Conservation (phyloP, 2,329 filamentous ascomycete species). For the Penicillium sp. region DNA sequence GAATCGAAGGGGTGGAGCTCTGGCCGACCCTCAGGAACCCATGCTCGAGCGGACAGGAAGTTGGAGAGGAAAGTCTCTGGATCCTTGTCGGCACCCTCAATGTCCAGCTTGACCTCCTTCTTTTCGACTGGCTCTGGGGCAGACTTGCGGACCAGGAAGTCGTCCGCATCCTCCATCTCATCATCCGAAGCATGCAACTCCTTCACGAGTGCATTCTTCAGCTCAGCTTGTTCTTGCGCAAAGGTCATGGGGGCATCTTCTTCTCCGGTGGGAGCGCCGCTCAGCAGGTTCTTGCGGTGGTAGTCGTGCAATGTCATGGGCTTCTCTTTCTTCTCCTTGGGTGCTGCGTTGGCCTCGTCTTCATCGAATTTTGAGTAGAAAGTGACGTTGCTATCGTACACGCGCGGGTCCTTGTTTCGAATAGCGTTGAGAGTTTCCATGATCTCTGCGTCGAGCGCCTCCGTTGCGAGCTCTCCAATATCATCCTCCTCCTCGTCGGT, state of each 20-base stretch:
- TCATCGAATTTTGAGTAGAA: constrained; percentile 73
- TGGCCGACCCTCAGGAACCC: constrained; percentile 68
- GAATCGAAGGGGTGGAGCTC: constrained; percentile 84
- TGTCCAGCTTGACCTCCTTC: constrained; percentile 59
- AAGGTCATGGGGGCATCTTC: constrained; percentile 66
- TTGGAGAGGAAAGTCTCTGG: constrained; percentile 93
- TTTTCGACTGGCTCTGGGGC: constrained; percentile 41
- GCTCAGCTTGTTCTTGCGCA: constrained; percentile 79
- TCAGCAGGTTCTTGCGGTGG: constrained; percentile 84
- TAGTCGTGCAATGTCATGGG: constrained; percentile 86
- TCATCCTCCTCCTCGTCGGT: constrained; percentile 85
- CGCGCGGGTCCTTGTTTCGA: constrained; percentile 81
- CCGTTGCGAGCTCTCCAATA: constrained; percentile 80
- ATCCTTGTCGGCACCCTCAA: constrained; percentile 78
- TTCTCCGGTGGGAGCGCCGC: constrained; percentile 62
- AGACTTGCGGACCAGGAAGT: constrained; percentile 73
- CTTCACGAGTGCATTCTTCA: constrained; percentile 74
- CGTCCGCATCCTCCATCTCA: constrained; percentile 61
- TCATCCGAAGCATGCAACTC: constrained; percentile 68
- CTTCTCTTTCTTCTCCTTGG: constrained; percentile 67
- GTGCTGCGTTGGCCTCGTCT: constrained; percentile 36
- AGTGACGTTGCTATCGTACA: constrained; percentile 76
- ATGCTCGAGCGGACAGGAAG: constrained; percentile 88
- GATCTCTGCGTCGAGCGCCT: constrained; percentile 82
- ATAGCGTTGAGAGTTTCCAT: constrained; percentile 84